Evolutionary conservation across 2,329 filamentous ascomycete genomes (phyloP), one percentile per base, ranked within the genome.

Genomic region (Ophiosphaerella herpotricha): DNA sequence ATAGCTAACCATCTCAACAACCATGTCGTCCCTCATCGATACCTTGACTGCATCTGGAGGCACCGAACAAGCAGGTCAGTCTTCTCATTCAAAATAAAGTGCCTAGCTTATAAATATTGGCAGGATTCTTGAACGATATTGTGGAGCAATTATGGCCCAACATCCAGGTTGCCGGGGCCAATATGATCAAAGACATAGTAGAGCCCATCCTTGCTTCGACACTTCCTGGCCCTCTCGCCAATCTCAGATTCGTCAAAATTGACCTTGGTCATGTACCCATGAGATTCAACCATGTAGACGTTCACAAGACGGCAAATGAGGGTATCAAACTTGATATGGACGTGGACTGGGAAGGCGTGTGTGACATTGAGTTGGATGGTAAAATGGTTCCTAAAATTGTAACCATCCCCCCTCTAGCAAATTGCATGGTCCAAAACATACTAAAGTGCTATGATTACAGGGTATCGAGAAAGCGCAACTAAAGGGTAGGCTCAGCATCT

Each of bases 281-380:
- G 18, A 59, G 52, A 14, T 56, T 80, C 7, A 72, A 70, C 3
- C 69, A 74, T 14, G 76, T 80, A 3, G 73, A 78, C 36, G 76
- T 78, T 2, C 74, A 76, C 62, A 79, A 77, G 68, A 75, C 74
- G 4, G 68, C 74, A 4, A 71, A 63, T 7, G 70, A 68, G 2
- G 77, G 77, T 12, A 79, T 80, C 61, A 79, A 78, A 64, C 69
- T 80, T 3, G 78, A 80, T 39, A 73, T 80, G 71, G 71, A 80
- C 48, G 60, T 80, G 2, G 62, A 64, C 13, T 80, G 78, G 78
- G 74, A 79, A 29, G 74, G 78, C 9, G 59, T 73, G 21, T 75
- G 75, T 39, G 77, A 80, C 42, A 78, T 80, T 45, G 75, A 80
- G 52, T 61, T 80, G 13, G 74, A 79, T 34, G 77, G 70, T 0